Evolutionary conservation across 305 asterid species (phyloP), one percentile per base, ranked within the genome.

Genomic region (Ilex paraguariensis): DNA sequence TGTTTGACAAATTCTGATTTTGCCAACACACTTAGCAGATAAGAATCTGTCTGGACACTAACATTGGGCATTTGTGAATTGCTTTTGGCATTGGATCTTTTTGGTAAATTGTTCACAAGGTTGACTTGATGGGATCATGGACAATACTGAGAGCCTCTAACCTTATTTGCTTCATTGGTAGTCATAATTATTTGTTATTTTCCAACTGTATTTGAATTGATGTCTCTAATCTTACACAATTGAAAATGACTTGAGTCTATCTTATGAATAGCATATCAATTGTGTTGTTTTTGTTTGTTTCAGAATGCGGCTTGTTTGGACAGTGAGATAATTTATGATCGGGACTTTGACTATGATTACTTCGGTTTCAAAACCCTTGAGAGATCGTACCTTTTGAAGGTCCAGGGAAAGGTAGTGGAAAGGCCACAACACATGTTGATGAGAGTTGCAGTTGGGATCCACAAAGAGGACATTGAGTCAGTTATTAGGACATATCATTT

Each of bases 371-470:
- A 93, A 75, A 93, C 97, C 33, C 96, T 93, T 45, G 99, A 88
- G 79, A 83, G 96, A 73, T 93, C 99, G 14, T 93, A 93, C 77
- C 90, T 93, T 45, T 63, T 90, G 28, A 93, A 87, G 73, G 68
- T 88, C 55, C 79, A 82, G 46, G 99, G 95, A 40, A 82, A 83
- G 71, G 94, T 90, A 50, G 96, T 90, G 7, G 99, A 93, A 76
- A 84, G 99, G 72, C 99, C 99, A 45, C 97, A 93, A 4, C 99
- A 93, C 77, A 90, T 93, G 99, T 74, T 90, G 73, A 93, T 93
- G 97, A 78, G 99, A 68, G 99, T 93, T 67, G 59, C 99, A 79
- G 96, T 91, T 70, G 97, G 99, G 32, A 88, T 93, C 65, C 99
- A 93, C 77, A 86, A 86, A 60, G 91, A 84, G 59, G 90, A 93